Evolutionary conservation across 306 rosid species (phyloP).

Genomic region (Abrus precatorius): DNA sequence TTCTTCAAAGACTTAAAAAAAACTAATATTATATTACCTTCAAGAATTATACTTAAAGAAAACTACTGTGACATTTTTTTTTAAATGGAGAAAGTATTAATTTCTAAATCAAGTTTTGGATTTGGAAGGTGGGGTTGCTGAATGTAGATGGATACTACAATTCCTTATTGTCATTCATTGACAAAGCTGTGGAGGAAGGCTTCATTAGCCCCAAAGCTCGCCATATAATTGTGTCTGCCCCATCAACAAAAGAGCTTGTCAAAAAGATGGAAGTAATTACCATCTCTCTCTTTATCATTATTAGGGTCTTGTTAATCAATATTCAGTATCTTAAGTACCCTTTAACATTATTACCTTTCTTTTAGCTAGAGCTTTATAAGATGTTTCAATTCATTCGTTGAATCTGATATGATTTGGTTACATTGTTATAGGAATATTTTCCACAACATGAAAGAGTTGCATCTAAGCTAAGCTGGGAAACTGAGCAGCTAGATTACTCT

Average conservation of each 20-base stretch:
- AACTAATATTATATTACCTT: not conserved
- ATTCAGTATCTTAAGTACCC: too few relatives aligned
- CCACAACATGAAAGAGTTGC: conserved; percentile 95
- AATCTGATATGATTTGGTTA: not conserved
- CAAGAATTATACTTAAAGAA: not conserved
- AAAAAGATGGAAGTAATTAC: conserved; percentile 83
- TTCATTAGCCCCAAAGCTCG: conserved; percentile 90
- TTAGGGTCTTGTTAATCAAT: too few relatives aligned
- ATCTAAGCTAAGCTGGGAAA: conserved; percentile 95
- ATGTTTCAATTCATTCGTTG: not conserved
- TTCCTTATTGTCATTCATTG: conserved; percentile 84
- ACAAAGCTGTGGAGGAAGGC: conserved; percentile 97
- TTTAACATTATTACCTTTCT: too few relatives aligned
- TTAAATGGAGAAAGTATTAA: not conserved
- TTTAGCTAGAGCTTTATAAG: not conserved
- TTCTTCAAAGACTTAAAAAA: not conserved
- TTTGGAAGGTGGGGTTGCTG: conserved; percentile 87
- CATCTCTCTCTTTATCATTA: not conserved
- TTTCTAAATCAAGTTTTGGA: not conserved
- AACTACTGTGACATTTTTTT: not conserved
- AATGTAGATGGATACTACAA: conserved; percentile 98
- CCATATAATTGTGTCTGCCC: conserved; percentile 91
- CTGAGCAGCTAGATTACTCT: conserved; percentile 64
- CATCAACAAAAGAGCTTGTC: conserved; percentile 85
- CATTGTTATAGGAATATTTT: conserved; percentile 67